Evolutionary conservation across 176 grass and related monocot species (phyloP).

Genomic region (Lolium perenne): DNA sequence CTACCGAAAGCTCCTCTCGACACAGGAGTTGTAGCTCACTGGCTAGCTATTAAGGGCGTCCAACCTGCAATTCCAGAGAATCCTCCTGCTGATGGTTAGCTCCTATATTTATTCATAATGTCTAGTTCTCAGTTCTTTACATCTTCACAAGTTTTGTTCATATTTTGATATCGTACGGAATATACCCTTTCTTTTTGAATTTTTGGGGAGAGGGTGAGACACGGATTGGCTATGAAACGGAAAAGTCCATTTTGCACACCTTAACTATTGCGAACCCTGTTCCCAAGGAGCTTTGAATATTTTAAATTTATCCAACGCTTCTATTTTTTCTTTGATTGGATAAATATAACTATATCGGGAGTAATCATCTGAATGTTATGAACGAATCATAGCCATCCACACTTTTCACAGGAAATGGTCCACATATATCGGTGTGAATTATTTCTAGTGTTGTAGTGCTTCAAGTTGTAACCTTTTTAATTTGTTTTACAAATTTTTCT

Average conservation of each 20-base stretch:
- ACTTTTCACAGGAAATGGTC: no score
- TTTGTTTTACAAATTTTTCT: no score
- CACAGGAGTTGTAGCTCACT: conserved; percentile 79
- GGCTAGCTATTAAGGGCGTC: conserved; percentile 93
- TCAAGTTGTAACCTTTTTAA: no score
- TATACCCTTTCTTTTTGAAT: neutral
- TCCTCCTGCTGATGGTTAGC: conserved; percentile 76
- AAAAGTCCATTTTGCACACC: neutral
- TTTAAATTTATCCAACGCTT: no score
- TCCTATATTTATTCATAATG: conserved; percentile 15
- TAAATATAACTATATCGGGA: no score
- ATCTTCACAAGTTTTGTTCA: neutral
- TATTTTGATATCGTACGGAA: conserved; percentile 1
- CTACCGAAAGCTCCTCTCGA: conserved; percentile 92
- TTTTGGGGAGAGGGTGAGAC: neutral
- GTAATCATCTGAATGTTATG: no score
- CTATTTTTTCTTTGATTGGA: no score
- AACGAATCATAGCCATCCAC: no score
- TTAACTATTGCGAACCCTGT: neutral
- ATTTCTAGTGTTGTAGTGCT: no score
- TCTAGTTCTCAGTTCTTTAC: neutral
- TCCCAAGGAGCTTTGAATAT: neutral
- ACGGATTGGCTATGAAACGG: neutral
- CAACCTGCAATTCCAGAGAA: conserved; percentile 97
- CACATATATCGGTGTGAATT: no score